Percentiles rank a stretch among this genome's conserved stretches.
Evolutionary conservation across 2,329 filamentous ascomycete genomes (phyloP).

Genomic region (Trichoderma hamatum): DNA sequence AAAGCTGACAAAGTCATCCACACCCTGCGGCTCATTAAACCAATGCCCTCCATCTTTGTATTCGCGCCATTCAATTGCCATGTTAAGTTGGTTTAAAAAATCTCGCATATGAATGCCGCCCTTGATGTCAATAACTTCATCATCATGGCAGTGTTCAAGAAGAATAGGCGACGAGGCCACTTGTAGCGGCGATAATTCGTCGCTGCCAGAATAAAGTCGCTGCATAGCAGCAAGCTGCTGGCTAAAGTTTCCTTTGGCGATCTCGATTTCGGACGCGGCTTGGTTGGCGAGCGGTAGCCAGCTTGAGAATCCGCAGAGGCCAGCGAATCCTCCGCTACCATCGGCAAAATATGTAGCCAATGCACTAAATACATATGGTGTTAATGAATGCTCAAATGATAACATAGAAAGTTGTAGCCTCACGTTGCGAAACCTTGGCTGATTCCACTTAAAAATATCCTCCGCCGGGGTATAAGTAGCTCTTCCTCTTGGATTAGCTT

Average conservation of each 20-base stretch:
- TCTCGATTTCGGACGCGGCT: not conserved
- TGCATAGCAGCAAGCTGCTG: not conserved
- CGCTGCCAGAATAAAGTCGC: not conserved
- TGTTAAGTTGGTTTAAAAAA: not conserved
- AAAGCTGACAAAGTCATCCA: constrained; percentile 2
- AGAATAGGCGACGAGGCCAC: constrained; percentile 3
- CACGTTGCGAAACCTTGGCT: constrained; percentile 19
- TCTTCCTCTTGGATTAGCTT: not conserved
- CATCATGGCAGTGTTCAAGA: constrained; percentile 1
- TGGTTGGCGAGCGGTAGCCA: not conserved
- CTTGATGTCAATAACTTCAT: not conserved
- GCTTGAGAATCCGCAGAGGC: constrained; percentile 5
- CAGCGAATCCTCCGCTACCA: constrained; percentile 10
- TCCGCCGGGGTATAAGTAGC: not conserved
- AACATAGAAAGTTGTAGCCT: not conserved
- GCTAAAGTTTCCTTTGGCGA: not conserved
- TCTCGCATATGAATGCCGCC: not conserved
- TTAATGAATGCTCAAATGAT: not conserved
- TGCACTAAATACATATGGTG: not conserved
- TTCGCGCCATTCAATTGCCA: not conserved
- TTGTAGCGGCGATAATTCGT: not conserved
- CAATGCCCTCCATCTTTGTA: not conserved
- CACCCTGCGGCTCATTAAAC: constrained; percentile 1
- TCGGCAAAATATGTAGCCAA: constrained; percentile 6
- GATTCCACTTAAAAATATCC: constrained; percentile 6